Conservation (phyloP, 2,329 filamentous ascomycete genomes). For the Fusarium sp. region DNA sequence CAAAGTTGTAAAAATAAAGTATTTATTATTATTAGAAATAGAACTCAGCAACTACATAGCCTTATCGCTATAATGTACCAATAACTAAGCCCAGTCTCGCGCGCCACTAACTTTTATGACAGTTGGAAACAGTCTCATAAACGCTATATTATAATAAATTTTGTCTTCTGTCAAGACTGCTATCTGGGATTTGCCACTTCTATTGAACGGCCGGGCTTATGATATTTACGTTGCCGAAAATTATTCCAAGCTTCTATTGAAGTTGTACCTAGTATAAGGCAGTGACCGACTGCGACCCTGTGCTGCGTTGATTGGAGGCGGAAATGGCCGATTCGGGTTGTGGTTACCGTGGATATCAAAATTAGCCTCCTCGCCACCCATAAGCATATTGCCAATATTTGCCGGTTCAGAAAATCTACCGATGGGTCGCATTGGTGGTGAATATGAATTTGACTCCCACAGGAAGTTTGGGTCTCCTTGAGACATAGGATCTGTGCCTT, state of each 20-base stretch:
- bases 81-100: too few relatives aligned
- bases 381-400: not conserved
- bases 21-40: too few relatives aligned
- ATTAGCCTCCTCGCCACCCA: not conserved
- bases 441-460: not conserved
- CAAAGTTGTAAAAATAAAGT: too few relatives aligned
- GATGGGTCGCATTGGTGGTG: not conserved
- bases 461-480: not conserved
- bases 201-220: not conserved
- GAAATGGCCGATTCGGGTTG: not conserved
- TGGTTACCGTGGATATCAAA: not conserved
- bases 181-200: not conserved
- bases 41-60: too few relatives aligned
- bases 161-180: not conserved
- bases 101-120: too few relatives aligned
- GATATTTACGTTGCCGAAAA: not conserved
- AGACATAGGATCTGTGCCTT: not conserved
- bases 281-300: not conserved
- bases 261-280: not conserved
- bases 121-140: not conserved
- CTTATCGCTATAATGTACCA: too few relatives aligned
- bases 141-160: not conserved
- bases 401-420: not conserved
- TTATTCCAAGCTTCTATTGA: not conserved
- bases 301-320: not conserved